phyloP scores from a whole-genome alignment of 345 rosid genomes.

The Populus alba region DNA sequence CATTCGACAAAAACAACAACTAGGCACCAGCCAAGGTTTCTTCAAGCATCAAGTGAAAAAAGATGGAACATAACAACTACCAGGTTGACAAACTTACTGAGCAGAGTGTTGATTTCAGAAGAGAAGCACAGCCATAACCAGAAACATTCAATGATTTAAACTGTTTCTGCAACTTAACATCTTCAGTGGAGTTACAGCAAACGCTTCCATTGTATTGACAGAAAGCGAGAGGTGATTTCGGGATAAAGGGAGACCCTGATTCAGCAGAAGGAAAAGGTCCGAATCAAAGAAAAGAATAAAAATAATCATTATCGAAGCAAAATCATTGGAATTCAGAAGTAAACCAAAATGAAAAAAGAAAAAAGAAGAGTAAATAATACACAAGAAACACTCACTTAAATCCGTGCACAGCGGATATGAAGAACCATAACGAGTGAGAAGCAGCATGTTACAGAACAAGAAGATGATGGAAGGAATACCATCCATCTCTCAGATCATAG shows the following conservation, averaged over 20 bases:
- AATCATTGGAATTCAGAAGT: not conserved
- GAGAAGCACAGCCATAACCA: conserved; percentile 17
- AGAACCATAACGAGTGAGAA: conserved; percentile 7
- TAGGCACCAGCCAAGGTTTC: not conserved
- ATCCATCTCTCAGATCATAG: not conserved
- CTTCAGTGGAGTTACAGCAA: conserved; percentile 28
- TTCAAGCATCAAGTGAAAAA: not conserved
- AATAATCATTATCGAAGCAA: not conserved
- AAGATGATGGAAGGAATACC: not conserved
- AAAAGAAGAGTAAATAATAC: not conserved
- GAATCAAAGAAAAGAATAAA: not conserved
- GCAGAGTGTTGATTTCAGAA: conserved; percentile 28
- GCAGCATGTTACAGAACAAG: not conserved
- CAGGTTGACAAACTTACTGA: conserved; percentile 18
- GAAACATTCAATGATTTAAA: conserved; percentile 30
- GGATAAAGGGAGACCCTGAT: conserved; percentile 22
- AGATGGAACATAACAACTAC: not conserved
- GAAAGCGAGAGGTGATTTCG: conserved; percentile 14
- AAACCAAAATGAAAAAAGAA: not conserved
- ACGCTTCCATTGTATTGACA: conserved; percentile 31
- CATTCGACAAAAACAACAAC: not conserved
- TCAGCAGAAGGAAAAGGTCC: conserved; percentile 1
- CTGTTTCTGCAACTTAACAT: conserved; percentile 23
- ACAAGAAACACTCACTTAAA: conserved; percentile 8
- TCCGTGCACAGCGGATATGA: conserved; percentile 19